A percentile compares a stretch with the other conserved stretches of the same genome.
phyloP scores from a whole-genome alignment of 495 filamentous ascomycete species.

The Thermochaetoides thermophila region DNA sequence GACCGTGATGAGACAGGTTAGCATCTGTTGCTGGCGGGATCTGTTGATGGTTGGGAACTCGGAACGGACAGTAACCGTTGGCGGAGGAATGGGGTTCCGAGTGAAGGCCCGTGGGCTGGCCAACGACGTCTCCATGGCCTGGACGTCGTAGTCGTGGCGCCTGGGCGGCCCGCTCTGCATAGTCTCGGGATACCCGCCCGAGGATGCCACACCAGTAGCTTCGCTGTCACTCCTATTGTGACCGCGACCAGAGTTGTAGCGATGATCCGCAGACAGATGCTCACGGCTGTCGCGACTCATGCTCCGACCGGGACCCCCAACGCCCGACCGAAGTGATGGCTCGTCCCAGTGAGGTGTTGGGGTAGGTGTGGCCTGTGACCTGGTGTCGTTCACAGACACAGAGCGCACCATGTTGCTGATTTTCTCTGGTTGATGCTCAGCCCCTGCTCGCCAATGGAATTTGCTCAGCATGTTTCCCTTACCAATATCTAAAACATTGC shows the following conservation, averaged over 20 bases:
- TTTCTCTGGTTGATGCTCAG: conserved; percentile 51
- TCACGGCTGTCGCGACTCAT: conserved; percentile 43
- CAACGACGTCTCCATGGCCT: conserved; percentile 85
- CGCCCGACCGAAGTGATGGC: conserved; percentile 31
- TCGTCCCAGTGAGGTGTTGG: conserved; percentile 33
- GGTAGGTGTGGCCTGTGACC: conserved; percentile 35
- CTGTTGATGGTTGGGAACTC: conserved; percentile 91
- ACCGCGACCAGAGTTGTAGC: conserved; percentile 44
- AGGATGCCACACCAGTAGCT: conserved; percentile 57
- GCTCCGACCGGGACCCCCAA: conserved; percentile 27
- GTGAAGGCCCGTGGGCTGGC: conserved; percentile 55
- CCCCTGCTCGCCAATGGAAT: not conserved
- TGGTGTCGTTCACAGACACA: conserved; percentile 52
- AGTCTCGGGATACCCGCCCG: conserved; percentile 61
- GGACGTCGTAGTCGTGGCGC: conserved; percentile 88
- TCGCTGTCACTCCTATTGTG: conserved; percentile 61
- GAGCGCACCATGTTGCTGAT: conserved; percentile 88
- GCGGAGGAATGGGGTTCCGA: conserved; percentile 86
- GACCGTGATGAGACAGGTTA: conserved; percentile 88
- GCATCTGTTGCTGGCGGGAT: conserved; percentile 83
- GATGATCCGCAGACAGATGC: conserved; percentile 40
- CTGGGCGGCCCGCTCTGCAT: conserved; percentile 41
- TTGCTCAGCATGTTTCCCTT: conserved; percentile 8
- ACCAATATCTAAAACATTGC: conserved; percentile 92
- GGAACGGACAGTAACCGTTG: conserved; percentile 80